Conservation (phyloP, 2,329 filamentous ascomycete genomes). For the Aaosphaeria arxii region DNA sequence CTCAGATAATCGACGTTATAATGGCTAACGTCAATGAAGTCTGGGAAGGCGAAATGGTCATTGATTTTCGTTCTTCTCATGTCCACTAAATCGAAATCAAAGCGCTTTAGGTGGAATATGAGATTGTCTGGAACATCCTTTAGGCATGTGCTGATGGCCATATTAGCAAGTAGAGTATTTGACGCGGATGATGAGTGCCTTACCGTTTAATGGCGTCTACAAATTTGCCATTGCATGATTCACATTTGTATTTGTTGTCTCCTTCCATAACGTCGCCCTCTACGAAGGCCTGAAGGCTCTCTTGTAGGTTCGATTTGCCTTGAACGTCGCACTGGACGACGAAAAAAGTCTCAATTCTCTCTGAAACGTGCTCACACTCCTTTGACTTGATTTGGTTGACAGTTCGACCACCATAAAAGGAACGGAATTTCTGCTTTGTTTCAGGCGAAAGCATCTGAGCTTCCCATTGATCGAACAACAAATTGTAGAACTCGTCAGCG, state of each 20-base stretch:
- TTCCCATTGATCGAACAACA: slow-evolving; percentile 90
- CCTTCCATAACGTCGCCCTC: slow-evolving; percentile 96
- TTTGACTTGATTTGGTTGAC: slow-evolving; percentile 95
- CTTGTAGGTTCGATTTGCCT: slow-evolving; percentile 76
- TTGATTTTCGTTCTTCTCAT: slow-evolving; percentile 90
- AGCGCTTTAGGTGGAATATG: slow-evolving; percentile 91
- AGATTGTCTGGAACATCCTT: slow-evolving; percentile 92
- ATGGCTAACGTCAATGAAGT: slow-evolving; percentile 77
- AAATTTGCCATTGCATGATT: slow-evolving; percentile 73
- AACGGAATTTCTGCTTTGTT: slow-evolving; percentile 71
- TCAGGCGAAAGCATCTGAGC: slow-evolving; percentile 66
- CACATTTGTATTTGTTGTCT: slow-evolving; percentile 98
- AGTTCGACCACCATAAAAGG: slow-evolving; percentile 86
- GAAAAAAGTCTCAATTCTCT: slow-evolving; percentile 84
- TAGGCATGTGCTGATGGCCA: slow-evolving; percentile 66
- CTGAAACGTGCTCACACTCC: slow-evolving; percentile 90
- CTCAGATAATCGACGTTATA: slow-evolving; percentile 87
- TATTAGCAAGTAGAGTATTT: slow-evolving; percentile 5
- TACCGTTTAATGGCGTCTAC: slow-evolving; percentile 90
- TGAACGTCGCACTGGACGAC: slow-evolving; percentile 96
- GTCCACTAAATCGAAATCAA: slow-evolving; percentile 75
- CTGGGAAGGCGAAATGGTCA: slow-evolving; percentile 86
- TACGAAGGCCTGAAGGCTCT: slow-evolving; percentile 92
- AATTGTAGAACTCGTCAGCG: slow-evolving; percentile 95
- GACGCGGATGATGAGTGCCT: slow-evolving; percentile 6